Conservation (phyloP, 2,329 filamentous ascomycete species). For the Fusarium avenaceum region DNA sequence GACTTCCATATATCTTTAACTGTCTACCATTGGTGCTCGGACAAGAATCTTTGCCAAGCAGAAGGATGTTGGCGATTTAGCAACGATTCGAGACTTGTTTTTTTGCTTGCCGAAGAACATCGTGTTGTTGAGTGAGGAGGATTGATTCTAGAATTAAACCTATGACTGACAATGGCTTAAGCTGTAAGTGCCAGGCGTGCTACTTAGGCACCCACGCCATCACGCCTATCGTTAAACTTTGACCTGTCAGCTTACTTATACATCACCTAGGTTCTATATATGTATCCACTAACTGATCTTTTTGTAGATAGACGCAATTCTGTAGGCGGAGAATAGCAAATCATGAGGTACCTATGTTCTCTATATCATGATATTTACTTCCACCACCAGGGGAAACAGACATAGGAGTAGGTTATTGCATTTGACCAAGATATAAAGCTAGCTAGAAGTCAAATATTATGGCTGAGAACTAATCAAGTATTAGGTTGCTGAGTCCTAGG, state of each 20-base stretch:
- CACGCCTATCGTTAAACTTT: not conserved
- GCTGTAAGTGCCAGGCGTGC: not conserved
- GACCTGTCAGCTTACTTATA: not conserved
- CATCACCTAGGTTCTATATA: too few relatives aligned
- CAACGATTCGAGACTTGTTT: conserved; percentile 10
- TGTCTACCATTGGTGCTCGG: conserved; percentile 46
- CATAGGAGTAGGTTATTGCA: not conserved
- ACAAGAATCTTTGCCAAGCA: conserved; percentile 22
- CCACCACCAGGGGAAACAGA: not conserved
- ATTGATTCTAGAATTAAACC: not conserved
- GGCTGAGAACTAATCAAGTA: too few relatives aligned
- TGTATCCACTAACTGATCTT: not conserved
- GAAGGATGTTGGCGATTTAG: conserved; percentile 17
- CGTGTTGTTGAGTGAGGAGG: not conserved
- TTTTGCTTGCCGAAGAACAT: conserved; percentile 9
- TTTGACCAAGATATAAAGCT: not conserved
- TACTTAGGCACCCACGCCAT: conserved; percentile 12
- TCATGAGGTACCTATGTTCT: not conserved
- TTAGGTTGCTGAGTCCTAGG: not conserved
- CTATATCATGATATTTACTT: not conserved
- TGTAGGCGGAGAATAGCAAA: not conserved
- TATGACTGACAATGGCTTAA: too few relatives aligned
- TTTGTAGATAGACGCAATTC: not conserved
- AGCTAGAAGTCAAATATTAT: not conserved
- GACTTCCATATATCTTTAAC: conserved; percentile 51